Evolutionary conservation across 306 rosid species (phyloP).

Genomic region (Quercus robur): DNA sequence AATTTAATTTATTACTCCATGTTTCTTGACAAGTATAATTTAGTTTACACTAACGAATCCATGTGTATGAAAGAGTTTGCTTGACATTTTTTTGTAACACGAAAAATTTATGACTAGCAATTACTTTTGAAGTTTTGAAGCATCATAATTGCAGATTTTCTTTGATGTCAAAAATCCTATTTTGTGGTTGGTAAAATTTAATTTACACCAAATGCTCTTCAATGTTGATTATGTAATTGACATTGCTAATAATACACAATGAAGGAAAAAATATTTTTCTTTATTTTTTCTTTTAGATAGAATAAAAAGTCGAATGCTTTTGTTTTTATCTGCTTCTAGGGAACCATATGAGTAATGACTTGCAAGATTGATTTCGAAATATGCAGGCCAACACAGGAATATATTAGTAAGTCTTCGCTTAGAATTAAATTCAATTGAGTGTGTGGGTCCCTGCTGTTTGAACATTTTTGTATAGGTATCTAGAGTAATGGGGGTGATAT

Average conservation of each 20-base stretch:
- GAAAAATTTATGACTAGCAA: not conserved
- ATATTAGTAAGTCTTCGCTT: not conserved
- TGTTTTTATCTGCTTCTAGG: not conserved
- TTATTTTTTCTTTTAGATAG: not conserved
- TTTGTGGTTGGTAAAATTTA: not conserved
- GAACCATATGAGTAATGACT: not conserved
- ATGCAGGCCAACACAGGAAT: not conserved
- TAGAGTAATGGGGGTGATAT: not conserved
- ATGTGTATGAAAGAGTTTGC: not conserved
- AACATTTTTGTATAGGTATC: not conserved
- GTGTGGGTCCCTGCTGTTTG: not conserved
- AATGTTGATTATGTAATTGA: not conserved
- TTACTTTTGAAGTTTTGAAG: not conserved
- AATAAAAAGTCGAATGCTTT: not conserved
- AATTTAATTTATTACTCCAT: not conserved
- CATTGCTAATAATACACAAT: not conserved
- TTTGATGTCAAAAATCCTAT: not conserved
- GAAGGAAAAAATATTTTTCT: not conserved
- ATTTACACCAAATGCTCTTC: not conserved
- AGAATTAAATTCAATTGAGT: not conserved
- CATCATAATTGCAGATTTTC: not conserved
- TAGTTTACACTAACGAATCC: not conserved
- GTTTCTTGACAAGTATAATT: not conserved
- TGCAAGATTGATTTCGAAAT: not conserved
- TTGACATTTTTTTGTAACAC: not conserved